Evolutionary conservation across 768 basidiomycete species (phyloP).

Genomic region (Scleroderma citrinum): DNA sequence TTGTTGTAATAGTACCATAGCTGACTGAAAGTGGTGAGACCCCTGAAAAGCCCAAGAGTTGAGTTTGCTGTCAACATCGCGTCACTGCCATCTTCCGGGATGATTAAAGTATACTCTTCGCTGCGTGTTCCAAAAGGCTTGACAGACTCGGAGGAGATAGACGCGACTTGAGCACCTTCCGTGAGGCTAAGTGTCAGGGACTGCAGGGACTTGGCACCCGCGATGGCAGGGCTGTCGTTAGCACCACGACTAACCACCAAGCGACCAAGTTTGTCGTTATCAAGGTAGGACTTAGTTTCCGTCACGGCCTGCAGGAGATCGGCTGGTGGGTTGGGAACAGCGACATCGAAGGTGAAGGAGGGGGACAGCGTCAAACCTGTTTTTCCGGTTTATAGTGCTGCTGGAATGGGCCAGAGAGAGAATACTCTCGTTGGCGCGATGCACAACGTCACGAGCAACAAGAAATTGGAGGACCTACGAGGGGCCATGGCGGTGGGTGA

Average conservation of each 20-base stretch:
- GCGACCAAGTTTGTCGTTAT: slow-evolving; percentile 32
- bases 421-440: slow-evolving; percentile 2
- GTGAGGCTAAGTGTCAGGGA: slow-evolving; percentile 25
- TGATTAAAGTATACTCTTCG: slow-evolving; percentile 39
- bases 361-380: slow-evolving; percentile 19
- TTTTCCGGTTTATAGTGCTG: slow-evolving; percentile 19
- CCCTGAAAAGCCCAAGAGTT: slow-evolving; percentile 46
- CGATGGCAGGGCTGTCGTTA: slow-evolving; percentile 24
- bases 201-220: slow-evolving; percentile 18
- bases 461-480: too few species aligned
- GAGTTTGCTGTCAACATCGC: slow-evolving; percentile 40
- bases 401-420: slow-evolving; percentile 31
- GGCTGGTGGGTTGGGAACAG: slow-evolving; percentile 17
- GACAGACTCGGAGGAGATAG: slow-evolving; percentile 33
- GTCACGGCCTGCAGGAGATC: slow-evolving; percentile 32
- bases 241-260: slow-evolving; percentile 37
- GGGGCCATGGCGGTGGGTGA: too few species aligned
- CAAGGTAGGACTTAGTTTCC: slow-evolving; percentile 26
- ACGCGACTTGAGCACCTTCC: slow-evolving; percentile 7
- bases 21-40: slow-evolving; percentile 51
- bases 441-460: slow-evolving; percentile 8
- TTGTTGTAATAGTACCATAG: slow-evolving; percentile 39
- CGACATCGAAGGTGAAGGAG: slow-evolving; percentile 26
- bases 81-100: slow-evolving; percentile 31
- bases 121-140: slow-evolving; percentile 30